These are phyloP conservation scores for Acanthamoeba castellanii DNA, from an alignment of 208 protist species.

Conservation along the genomic window DNA sequence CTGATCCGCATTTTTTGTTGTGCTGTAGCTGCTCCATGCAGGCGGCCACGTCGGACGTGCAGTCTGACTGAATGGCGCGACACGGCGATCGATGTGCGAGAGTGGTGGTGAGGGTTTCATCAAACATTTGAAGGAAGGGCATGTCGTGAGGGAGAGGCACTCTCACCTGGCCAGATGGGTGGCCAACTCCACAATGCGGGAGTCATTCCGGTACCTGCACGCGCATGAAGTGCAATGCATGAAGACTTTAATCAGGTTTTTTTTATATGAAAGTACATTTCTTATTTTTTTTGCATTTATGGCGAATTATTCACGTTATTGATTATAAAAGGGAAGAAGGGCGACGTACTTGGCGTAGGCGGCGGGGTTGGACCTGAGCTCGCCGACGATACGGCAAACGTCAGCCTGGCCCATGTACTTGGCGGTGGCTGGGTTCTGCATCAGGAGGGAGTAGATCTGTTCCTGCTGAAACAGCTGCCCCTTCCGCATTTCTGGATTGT, in stretches of 20 bases:
- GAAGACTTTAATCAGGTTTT: not conserved
- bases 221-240: not conserved
- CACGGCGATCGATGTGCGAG: no score
- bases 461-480: not conserved
- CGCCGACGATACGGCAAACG: not conserved
- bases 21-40: not conserved
- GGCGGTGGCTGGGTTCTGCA: conserved; percentile 11
- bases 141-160: not conserved
- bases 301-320: not conserved
- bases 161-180: not conserved
- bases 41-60: not conserved
- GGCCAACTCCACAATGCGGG: not conserved
- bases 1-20: not conserved
- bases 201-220: conserved; percentile 6
- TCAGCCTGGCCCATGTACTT: conserved; percentile 38
- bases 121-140: not conserved
- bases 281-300: no score
- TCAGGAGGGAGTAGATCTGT: not conserved
- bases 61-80: not conserved
- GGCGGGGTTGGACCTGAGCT: not conserved
- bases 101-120: not conserved
- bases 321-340: not conserved
- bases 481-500: not conserved
- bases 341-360: conserved; percentile 3
- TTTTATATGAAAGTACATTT: not conserved